Evolutionary conservation across 116 monocot genomes (phyloP).

Genomic region (Dioscorea cayenensis): DNA sequence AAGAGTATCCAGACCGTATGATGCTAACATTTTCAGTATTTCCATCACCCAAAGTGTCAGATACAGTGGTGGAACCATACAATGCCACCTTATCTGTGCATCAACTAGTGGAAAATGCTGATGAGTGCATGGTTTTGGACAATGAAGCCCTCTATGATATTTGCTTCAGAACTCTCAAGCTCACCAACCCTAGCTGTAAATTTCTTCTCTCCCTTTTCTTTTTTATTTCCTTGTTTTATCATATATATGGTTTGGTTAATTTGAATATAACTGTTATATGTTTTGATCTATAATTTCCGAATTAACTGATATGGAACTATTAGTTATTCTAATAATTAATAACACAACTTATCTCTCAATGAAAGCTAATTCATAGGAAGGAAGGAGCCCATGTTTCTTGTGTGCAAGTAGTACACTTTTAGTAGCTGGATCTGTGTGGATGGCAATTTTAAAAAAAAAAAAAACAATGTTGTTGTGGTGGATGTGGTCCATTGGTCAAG

Average conservation of each 20-base stretch:
- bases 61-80: slow-evolving; percentile 75
- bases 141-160: slow-evolving; percentile 76
- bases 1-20: slow-evolving; percentile 68
- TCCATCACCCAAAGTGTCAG: slow-evolving; percentile 70
- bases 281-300: too few relatives aligned
- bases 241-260: background rate
- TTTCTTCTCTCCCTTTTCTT: background rate
- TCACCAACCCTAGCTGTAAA: slow-evolving; percentile 26
- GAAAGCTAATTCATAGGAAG: too few relatives aligned
- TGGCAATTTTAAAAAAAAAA: too few relatives aligned
- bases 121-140: slow-evolving; percentile 79
- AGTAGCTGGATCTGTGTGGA: too few relatives aligned
- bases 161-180: slow-evolving; percentile 66
- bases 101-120: slow-evolving; percentile 73
- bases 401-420: too few relatives aligned
- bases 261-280: background rate
- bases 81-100: slow-evolving; percentile 77
- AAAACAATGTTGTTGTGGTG: too few relatives aligned
- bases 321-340: too few relatives aligned
- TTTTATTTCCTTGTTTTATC: background rate
- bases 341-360: too few relatives aligned
- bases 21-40: slow-evolving; percentile 79
- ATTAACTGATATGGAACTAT: too few relatives aligned
- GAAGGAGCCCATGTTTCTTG: too few relatives aligned
- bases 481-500: too few relatives aligned